A percentile compares a stretch with the other conserved stretches of the same genome.
Evolutionary conservation across 225 moss, liverwort and hornwort species (phyloP).

Genomic region (Sphagnum contortum): DNA sequence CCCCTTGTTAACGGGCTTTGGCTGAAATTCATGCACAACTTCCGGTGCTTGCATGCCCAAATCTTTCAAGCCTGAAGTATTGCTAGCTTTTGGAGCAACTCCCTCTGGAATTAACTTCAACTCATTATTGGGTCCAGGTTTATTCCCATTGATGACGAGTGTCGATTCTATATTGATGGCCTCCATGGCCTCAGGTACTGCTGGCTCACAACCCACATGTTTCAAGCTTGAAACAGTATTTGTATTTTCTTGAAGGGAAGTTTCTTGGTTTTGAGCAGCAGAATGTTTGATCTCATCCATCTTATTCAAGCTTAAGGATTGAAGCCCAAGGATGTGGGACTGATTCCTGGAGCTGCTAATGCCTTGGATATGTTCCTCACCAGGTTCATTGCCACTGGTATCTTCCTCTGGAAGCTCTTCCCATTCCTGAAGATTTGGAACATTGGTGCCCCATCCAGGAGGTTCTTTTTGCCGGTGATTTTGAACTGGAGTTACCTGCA

Average conservation of each 20-base stretch:
- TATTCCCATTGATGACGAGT: too few relatives aligned
- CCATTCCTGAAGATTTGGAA: constrained; percentile 79
- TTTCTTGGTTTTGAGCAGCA: too few relatives aligned
- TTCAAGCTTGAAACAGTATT: too few relatives aligned
- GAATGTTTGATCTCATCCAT: constrained; percentile 5
- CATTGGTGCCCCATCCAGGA: constrained; percentile 82
- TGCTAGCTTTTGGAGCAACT: not conserved
- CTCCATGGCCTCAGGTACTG: too few relatives aligned
- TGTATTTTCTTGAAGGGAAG: too few relatives aligned
- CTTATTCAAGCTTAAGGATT: constrained; percentile 38
- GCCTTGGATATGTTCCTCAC: too few relatives aligned
- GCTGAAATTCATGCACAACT: not conserved
- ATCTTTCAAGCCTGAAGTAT: not conserved
- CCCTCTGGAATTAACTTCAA: not conserved
- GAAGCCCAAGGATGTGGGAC: constrained; percentile 73
- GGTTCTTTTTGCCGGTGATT: constrained; percentile 40
- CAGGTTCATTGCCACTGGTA: constrained; percentile 4
- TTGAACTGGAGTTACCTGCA: constrained; percentile 47
- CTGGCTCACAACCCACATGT: too few relatives aligned
- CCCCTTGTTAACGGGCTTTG: constrained; percentile 2
- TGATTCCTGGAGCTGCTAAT: constrained; percentile 12
- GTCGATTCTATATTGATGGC: too few relatives aligned
- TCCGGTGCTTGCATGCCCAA: constrained; percentile 24
- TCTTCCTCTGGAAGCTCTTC: constrained; percentile 59
- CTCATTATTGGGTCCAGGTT: too few relatives aligned